These are phyloP conservation scores for Ophiostoma perfectum DNA, from an alignment of 2,329 filamentous ascomycete species.

Conservation along the genomic window DNA sequence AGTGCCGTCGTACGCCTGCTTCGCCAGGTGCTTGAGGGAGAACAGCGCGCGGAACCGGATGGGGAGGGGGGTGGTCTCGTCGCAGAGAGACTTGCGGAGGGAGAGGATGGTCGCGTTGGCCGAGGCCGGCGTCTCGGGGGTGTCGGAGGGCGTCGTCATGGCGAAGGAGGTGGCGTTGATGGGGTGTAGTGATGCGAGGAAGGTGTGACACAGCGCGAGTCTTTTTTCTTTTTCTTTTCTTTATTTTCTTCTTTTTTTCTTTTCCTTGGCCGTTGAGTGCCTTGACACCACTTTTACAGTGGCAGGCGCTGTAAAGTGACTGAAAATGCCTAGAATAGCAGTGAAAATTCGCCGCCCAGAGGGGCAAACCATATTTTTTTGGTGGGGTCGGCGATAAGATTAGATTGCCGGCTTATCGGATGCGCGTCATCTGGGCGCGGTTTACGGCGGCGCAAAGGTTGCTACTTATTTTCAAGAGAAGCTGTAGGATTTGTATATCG, in stretches of 20 bases:
- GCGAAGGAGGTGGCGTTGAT: constrained; percentile 6
- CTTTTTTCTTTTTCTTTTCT: neutral
- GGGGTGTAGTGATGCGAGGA: neutral
- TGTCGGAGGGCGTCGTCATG: constrained; percentile 30
- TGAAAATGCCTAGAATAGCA: neutral
- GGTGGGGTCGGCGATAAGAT: constrained; percentile 20
- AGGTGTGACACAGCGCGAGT: neutral
- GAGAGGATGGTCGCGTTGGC: constrained; percentile 47
- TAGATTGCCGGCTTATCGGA: constrained; percentile 20
- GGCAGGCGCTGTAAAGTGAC: constrained; percentile 8
- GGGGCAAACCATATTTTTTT: constrained; percentile 17
- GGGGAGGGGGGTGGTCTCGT: constrained; percentile 75
- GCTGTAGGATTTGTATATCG: neutral
- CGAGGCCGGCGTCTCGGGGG: constrained; percentile 22
- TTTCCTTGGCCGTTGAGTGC: neutral
- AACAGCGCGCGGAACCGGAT: constrained; percentile 94
- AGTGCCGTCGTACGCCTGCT: constrained; percentile 44
- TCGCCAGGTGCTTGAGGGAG: constrained; percentile 90
- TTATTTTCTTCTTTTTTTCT: neutral
- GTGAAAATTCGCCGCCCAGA: constrained; percentile 18
- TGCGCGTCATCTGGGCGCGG: neutral
- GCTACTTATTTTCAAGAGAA: neutral
- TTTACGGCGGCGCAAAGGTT: neutral
- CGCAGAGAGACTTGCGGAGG: constrained; percentile 70
- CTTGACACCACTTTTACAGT: neutral